These are phyloP conservation scores for Simmondsia chinensis DNA, from an alignment of 148 eudicot species.

Conservation along the genomic window DNA sequence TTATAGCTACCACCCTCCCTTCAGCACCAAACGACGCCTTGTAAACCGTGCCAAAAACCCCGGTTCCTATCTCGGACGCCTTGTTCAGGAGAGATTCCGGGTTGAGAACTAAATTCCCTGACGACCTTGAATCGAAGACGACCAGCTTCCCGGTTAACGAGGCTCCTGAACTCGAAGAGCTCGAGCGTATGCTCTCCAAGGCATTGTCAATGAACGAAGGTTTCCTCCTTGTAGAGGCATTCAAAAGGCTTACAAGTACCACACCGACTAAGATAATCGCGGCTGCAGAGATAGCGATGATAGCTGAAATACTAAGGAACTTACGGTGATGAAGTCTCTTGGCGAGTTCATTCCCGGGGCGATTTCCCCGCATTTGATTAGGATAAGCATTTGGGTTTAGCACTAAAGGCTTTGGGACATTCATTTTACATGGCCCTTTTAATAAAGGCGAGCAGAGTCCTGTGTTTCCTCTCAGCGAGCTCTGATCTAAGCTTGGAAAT, in stretches of 20 bases:
- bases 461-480: constrained; percentile 62
- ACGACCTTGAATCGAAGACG: constrained; percentile 53
- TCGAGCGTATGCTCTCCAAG: constrained; percentile 70
- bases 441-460: constrained; percentile 88
- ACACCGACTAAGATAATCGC: constrained; percentile 58
- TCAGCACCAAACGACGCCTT: constrained; percentile 49
- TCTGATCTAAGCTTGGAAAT: constrained; percentile 63
- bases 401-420: constrained; percentile 89
- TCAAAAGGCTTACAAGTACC: constrained; percentile 48
- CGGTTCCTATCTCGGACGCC: constrained; percentile 64
- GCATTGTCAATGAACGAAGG: constrained; percentile 52
- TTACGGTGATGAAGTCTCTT: constrained; percentile 24
- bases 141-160: constrained; percentile 59
- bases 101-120: constrained; percentile 37
- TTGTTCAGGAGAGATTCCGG: constrained; percentile 60
- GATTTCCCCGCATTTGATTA: constrained; percentile 31
- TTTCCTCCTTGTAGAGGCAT: constrained; percentile 60
- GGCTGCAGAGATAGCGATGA: constrained; percentile 78
- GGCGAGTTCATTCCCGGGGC: constrained; percentile 4
- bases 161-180: constrained; percentile 60
- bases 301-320: constrained; percentile 76
- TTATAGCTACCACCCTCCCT: constrained; percentile 51
- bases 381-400: constrained; percentile 61
- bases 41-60: constrained; percentile 71
- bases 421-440: constrained; percentile 74